Base-by-base conservation (phyloP, 106 monocot genomes). In the Acanthochlamys bracteata region DNA sequence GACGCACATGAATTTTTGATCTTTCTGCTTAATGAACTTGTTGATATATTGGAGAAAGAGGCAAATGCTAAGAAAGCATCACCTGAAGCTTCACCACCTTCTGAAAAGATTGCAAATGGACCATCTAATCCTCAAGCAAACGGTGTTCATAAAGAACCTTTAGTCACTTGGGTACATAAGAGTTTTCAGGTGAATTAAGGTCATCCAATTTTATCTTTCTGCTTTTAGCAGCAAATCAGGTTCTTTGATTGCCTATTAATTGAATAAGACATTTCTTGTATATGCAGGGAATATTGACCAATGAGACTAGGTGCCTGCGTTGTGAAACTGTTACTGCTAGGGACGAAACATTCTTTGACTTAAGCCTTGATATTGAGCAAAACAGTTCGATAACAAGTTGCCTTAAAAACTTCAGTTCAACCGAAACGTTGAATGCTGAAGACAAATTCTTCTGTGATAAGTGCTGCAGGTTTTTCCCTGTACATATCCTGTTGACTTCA, bases 381-480 rank as follows among this genome's bases (percentile, higher is more conserved):
- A 83, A 83, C 65, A 83, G 78, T 62, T 83, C 82, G 24, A 71
- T 83, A 24, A 83, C 82, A 23, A 83, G 82, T 60, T 83, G 82
- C 26, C 70, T 83, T 10, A 83, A 78, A 74, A 83, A 83, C 61
- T 83, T 83, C 56, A 78, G 82, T 42, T 83, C 82, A 26, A 83
- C 74, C 13, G 82, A 83, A 67, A 83, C 83, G 27, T 47, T 79
- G 55, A 83, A 83, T 69, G 78, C 83, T 17, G 79, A 83, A 63
- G 83, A 83, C 46, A 83, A 83, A 59, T 83, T 83, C 75, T 83
- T 83, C 63, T 83, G 83, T 22, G 83, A 79, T 59, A 79, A 83
- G 47, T 83, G 83, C 52, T 83, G 78, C 78, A 79, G 83, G 78
- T 83, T 60, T 4, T 54, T 58, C 7, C 42, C 42, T 41, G 6